Evolutionary conservation across 2,329 filamentous ascomycete species (phyloP), one percentile per base, ranked within the genome.

Genomic region (Parascedosporium putredinis): DNA sequence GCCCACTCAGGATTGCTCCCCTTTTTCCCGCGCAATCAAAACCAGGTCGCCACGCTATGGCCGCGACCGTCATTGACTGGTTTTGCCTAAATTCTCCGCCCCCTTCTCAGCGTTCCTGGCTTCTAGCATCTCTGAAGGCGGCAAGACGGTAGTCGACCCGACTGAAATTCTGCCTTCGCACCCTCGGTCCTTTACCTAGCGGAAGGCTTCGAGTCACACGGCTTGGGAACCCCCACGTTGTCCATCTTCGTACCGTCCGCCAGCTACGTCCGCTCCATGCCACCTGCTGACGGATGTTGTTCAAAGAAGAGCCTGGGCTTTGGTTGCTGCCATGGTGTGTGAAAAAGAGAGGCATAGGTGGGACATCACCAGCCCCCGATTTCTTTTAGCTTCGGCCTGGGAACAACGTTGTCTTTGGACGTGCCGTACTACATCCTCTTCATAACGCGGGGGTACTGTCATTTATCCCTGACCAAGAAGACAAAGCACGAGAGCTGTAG

Each of bases 11-110:
- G 8, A 7, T 22, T 14, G 24, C 12, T 49, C 24, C 22, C 36
- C 12, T 10, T 14, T 40, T 20, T 27, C 34, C 34, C 36, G 36
- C n/a, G 47, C 23, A 25, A 29, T 31, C 38, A 34, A 27, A 43
- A 49, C 38, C 47, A n/a, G 47, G 47, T 49, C 38, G 16, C 10
- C 46, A 12, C 33, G 34, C 24, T 31, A 27, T 49, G 24, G 18
- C 24, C 47, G 22, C 27, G 24, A 2, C 24, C 18, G 25, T 14
- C 31, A 12, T 45, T 29, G 33, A 36, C 46, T 27, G 46, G 33
- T 49, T 49, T 49, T 49, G 47, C 36, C 47, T 49, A 49, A 49
- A 44, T 44, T 49, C 47, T 44, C 47, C 47, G 47, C 24, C 31
- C 25, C n/a, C 16, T 44, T 18, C 10, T 18, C n/a, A 12, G 20